Evolutionary conservation across 2,329 filamentous ascomycete genomes (phyloP), one percentile per base, ranked within the genome.

Genomic region (Ilyonectria robusta): DNA sequence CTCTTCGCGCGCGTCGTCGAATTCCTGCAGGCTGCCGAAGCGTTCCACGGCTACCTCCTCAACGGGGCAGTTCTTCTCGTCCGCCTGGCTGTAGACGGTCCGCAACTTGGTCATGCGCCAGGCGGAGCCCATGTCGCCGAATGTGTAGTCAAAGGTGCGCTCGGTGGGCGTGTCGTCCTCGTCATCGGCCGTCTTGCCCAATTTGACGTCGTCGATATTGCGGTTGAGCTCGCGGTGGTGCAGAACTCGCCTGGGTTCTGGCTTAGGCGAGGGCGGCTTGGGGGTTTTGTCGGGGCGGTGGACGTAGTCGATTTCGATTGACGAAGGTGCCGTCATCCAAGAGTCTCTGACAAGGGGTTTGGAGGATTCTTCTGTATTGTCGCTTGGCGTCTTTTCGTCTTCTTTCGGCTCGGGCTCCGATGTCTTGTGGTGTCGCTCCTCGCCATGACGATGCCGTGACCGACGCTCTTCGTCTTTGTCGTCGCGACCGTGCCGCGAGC

Each of bases 71-170:
- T 91, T 91, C 1, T 85, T 91, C 74, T 96, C 91, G 72, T 97
- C 87, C 0, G 94, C 94, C 60, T 91, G 88, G 29, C 89, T 88
- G 79, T 97, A 97, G 2, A 97, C 93, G 11, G 91, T 92, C 71
- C 93, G 94, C 35, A 99, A 88, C 80, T 95, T 98, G 6, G 92
- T 97, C 95, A 99, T 97, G 56, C 97, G 91, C 96, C 97, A 99
- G 74, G 94, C 89, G 15, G 95, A 95, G 0, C 96, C 95, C 7
- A 89, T 83, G 78, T 99, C 96, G 19, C 97, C 96, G 80, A 99
- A 97, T 0, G 84, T 93, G 78, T 98, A 99, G 65, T 89, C 85
- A 9, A 97, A 89, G 0, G 67, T 75, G 29, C 78, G 72, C 62
- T 93, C 88, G 59, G 89, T 85, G 50, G 89, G 82, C 1, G 86